These are phyloP conservation scores for Pulveroboletus sp. DNA, from an alignment of 768 basidiomycete species.

Conservation along the genomic window DNA sequence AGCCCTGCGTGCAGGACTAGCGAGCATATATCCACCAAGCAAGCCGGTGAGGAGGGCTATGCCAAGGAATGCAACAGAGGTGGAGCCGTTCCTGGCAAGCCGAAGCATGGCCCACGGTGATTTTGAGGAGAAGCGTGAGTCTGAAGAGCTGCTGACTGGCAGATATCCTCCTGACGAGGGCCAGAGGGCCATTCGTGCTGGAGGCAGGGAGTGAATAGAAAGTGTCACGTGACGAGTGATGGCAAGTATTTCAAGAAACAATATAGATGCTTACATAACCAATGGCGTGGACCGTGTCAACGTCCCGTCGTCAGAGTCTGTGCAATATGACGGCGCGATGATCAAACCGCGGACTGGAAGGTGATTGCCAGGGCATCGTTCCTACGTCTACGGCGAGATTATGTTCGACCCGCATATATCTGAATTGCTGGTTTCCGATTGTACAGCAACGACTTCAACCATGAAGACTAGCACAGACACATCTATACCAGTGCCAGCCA, in stretches of 20 bases:
- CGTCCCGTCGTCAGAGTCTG: no score
- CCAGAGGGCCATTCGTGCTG: slow-evolving; percentile 8
- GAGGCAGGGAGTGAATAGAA: neutral
- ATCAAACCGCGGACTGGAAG: no score
- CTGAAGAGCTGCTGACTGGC: slow-evolving; percentile 15
- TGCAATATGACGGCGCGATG: no score
- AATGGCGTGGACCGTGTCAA: no score
- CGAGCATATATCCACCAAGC: slow-evolving; percentile 24
- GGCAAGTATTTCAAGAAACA: no score
- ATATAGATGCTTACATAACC: no score
- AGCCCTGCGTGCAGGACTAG: slow-evolving; percentile 10
- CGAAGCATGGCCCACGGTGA: slow-evolving; percentile 11
- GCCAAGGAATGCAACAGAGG: slow-evolving; percentile 15
- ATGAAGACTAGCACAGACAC: neutral
- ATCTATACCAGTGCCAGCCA: neutral
- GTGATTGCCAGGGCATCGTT: no score
- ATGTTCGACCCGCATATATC: slow-evolving; percentile 22
- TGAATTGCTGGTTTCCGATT: slow-evolving; percentile 7
- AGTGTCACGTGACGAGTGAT: slow-evolving; percentile 2
- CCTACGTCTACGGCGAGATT: slow-evolving; percentile 15
- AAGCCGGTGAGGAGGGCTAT: slow-evolving; percentile 21
- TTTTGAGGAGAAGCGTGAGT: slow-evolving; percentile 1
- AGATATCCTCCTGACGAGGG: slow-evolving; percentile 16
- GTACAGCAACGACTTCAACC: neutral
- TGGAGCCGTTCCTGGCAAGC: slow-evolving; percentile 13